These are phyloP conservation scores for Coniochaeta sp. DNA, from an alignment of 2,329 filamentous ascomycete species.

Conservation along the genomic window DNA sequence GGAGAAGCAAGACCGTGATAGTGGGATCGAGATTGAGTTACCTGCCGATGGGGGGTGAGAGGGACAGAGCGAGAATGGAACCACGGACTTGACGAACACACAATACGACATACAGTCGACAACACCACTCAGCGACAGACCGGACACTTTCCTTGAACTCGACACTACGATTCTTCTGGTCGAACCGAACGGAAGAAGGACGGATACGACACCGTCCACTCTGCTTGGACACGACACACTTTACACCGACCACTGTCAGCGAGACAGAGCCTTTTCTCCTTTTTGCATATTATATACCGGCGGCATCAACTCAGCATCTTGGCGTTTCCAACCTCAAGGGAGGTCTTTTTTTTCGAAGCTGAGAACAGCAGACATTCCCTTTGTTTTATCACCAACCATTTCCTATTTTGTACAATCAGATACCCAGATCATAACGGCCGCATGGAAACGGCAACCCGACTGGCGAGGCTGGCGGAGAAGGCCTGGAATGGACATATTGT, in stretches of 20 bases:
- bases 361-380: neutral
- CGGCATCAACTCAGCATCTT: neutral
- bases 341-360: neutral
- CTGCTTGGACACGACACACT: neutral
- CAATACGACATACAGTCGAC: conserved; percentile 4
- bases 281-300: neutral
- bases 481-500: neutral
- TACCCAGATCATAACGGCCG: conserved; percentile 2
- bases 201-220: neutral
- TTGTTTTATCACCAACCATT: neutral
- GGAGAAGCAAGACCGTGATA: conserved; percentile 41
- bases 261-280: neutral
- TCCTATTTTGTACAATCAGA: neutral
- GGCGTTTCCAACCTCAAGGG: no score
- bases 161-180: neutral
- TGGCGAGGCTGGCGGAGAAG: neutral
- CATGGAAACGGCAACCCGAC: neutral
- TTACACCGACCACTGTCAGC: neutral
- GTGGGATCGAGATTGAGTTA: conserved; percentile 46
- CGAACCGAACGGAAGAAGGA: neutral
- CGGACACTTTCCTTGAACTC: neutral
- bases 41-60: conserved; percentile 28
- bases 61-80: neutral
- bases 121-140: conserved; percentile 3
- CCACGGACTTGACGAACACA: neutral